Evolutionary conservation across 331 rosid species (phyloP).

Genomic region (Erythrophleum ivorense): DNA sequence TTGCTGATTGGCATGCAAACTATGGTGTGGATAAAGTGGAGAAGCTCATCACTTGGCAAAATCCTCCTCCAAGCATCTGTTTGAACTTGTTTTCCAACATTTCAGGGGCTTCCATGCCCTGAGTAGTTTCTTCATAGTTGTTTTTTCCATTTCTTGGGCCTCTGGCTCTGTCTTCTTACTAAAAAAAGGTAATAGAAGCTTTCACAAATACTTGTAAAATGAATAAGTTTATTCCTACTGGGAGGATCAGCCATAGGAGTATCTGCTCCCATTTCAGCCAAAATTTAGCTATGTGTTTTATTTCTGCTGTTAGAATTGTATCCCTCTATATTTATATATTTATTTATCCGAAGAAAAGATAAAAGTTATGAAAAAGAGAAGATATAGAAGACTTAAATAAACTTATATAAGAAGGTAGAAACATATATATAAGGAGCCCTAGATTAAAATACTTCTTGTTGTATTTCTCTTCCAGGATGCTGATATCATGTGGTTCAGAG

Average conservation of each 20-base stretch:
- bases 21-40: neutral
- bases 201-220: constrained; percentile 12
- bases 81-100: neutral
- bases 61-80: neutral
- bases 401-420: constrained; percentile 14
- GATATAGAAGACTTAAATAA: neutral
- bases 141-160: neutral
- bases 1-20: neutral
- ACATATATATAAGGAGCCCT: constrained; percentile 38
- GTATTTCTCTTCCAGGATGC: constrained; percentile 73
- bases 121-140: neutral
- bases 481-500: constrained; percentile 96
- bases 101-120: neutral
- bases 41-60: neutral
- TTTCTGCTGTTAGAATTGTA: constrained; percentile 9
- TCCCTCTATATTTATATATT: constrained; percentile 6
- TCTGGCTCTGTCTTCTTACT: neutral
- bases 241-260: constrained; percentile 7
- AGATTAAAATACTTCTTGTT: constrained; percentile 20
- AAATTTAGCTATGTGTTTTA: constrained; percentile 28
- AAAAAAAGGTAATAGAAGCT: neutral
- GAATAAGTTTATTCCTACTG: constrained; percentile 12
- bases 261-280: constrained; percentile 15
- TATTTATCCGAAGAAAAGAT: neutral
- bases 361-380: neutral